Base-by-base conservation (phyloP, 805 yeast species). In the Vanderwaltozyma verrucispora region DNA sequence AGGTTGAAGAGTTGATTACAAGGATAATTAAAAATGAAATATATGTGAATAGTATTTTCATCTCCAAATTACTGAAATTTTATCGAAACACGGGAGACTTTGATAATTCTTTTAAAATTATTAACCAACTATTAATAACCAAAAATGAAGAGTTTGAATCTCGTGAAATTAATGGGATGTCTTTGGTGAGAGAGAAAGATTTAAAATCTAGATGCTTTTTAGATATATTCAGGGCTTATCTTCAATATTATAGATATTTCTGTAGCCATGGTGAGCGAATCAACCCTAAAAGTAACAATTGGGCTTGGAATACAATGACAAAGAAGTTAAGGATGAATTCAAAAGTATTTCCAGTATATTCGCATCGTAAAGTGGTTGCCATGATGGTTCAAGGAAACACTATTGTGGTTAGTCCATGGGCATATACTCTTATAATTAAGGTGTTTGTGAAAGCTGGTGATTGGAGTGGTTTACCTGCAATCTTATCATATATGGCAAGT, bases 11-110 rank as follows among this genome's bases (percentile, higher is more conserved):
- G 1, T 23, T 68, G 6, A 18, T 68, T 11, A 33, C 46, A 1
- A 42, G 56, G 34, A 64, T 69, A 57, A 42, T 48, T n/a, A 27
- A 49, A 2, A 44, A 47, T 3, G 48, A 51, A 12, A 53, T 67
- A 2, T 46, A 46, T 2, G 54, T 54, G 25, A 63, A 64, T 39
- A 54, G 69, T 1, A 53, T 54, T 1, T 50, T 69, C 12, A 54
- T 70, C 4, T 56, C 64, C 6, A 67, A 64, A 39, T 45, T 71
- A 10, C 36, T 71, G 4, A 45, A 44, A 10, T 60, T 62, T 13
- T 64, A 62, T 33, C 37, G 47, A 7, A 51, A 50, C 13, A 45
- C 46, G 12, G 51, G 54, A 25, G 47, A 61, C 26, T 60, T 53
- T 30, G 48, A 52, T 4, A 50, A 51, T 14, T 59, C 65, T 4